Conservation (phyloP, 306 rosid genomes). For the Carpinus viminea region DNA sequence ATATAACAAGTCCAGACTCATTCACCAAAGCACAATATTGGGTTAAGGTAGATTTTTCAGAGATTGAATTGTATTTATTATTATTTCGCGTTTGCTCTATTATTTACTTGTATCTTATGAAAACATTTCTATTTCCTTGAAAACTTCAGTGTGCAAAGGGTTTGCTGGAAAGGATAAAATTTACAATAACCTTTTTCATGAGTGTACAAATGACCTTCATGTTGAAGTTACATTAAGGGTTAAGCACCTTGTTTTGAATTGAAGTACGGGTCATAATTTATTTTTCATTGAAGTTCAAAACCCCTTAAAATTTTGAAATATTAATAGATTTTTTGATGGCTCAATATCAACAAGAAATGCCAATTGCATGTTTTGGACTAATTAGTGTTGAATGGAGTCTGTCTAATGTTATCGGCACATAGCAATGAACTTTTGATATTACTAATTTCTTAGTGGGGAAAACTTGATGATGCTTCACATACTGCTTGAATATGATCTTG, state of each 20-base stretch:
- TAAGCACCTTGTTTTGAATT: not conserved
- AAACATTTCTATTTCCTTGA: not conserved
- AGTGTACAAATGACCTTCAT: not conserved
- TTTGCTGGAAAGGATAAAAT: not conserved
- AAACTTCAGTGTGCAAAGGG: not conserved
- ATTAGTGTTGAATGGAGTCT: not conserved
- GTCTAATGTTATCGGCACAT: not conserved
- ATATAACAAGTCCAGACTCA: slow-evolving; percentile 92
- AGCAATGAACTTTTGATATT: not conserved
- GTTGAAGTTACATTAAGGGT: not conserved
- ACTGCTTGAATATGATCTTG: not conserved
- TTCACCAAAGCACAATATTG: slow-evolving; percentile 97
- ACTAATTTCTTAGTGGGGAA: not conserved
- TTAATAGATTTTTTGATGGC: not conserved
- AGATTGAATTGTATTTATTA: slow-evolving; percentile 18
- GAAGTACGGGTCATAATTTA: too few relatives aligned
- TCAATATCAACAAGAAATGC: not conserved
- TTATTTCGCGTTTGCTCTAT: slow-evolving; percentile 13
- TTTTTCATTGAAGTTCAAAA: too few relatives aligned
- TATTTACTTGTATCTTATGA: slow-evolving; percentile 16
- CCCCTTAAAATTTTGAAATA: not conserved
- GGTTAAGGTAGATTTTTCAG: slow-evolving; percentile 77
- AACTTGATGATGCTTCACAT: not conserved
- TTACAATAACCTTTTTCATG: not conserved
- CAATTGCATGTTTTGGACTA: not conserved